phyloP scores from a whole-genome alignment of 805 yeast genomes.

The Metschnikowia aberdeeniae region DNA sequence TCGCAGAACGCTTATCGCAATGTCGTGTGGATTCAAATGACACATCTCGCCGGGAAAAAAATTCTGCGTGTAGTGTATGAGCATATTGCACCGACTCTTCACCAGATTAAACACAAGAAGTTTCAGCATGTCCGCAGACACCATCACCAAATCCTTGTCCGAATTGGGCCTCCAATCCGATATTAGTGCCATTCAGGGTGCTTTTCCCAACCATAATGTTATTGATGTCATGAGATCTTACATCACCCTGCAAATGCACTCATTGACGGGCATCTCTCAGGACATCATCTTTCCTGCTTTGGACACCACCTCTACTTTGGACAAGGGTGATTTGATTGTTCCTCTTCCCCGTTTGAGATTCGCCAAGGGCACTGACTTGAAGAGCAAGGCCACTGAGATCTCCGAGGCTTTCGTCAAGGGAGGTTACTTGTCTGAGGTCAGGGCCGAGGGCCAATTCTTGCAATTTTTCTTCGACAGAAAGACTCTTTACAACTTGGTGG shows the following conservation, averaged over 20 bases:
- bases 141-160: slow-evolving; percentile 33
- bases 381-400: slow-evolving; percentile 73
- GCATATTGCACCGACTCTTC: slow-evolving; percentile 8
- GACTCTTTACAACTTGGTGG: slow-evolving; percentile 62
- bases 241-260: slow-evolving; percentile 72
- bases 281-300: slow-evolving; percentile 74
- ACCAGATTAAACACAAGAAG: slow-evolving; percentile 7
- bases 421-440: slow-evolving; percentile 62
- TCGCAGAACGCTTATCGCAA: background rate
- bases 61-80: slow-evolving; percentile 6
- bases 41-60: slow-evolving; percentile 1
- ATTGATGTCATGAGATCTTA: slow-evolving; percentile 88
- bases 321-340: slow-evolving; percentile 87
- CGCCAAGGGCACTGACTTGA: slow-evolving; percentile 67
- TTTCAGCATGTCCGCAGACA: slow-evolving; percentile 20
- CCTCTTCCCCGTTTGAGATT: slow-evolving; percentile 86
- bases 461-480: slow-evolving; percentile 79
- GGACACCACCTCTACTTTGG: slow-evolving; percentile 81
- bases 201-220: slow-evolving; percentile 75
- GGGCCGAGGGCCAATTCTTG: slow-evolving; percentile 83
- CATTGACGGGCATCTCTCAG: slow-evolving; percentile 67
- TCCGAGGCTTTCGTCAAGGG: slow-evolving; percentile 73
- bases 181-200: slow-evolving; percentile 43
- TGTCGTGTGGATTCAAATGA: slow-evolving; percentile 4
- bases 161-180: slow-evolving; percentile 43